Percentiles rank a stretch among this genome's conserved stretches.
Evolutionary conservation across 2,329 filamentous ascomycete species (phyloP).

Genomic region (Neonectria hederae): DNA sequence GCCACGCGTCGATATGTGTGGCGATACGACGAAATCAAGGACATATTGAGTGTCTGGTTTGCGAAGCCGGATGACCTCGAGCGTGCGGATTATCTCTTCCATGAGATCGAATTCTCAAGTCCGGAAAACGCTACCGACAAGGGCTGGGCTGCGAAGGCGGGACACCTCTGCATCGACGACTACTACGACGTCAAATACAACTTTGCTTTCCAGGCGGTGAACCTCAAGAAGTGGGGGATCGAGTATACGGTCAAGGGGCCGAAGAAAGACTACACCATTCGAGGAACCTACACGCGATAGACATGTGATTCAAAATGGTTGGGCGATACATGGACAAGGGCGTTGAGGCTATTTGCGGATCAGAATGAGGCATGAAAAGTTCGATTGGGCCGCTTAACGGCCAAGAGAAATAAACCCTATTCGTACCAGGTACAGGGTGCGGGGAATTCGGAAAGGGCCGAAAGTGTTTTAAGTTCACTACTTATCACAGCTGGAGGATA

Average conservation of each 20-base stretch:
- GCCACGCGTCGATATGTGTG: conserved; percentile 76
- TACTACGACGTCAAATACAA: conserved; percentile 76
- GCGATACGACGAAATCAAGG: conserved; percentile 70
- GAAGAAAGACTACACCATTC: conserved; percentile 76
- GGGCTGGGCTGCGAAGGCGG: conserved; percentile 71
- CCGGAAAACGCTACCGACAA: conserved; percentile 46
- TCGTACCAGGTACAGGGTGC: background rate
- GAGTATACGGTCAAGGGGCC: conserved; percentile 75
- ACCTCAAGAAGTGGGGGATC: conserved; percentile 66
- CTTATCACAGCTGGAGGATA: background rate
- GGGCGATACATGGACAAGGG: background rate
- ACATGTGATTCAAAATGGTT: background rate
- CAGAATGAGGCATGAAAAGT: background rate
- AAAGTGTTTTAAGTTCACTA: background rate
- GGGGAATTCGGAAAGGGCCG: background rate
- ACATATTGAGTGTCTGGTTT: conserved; percentile 78
- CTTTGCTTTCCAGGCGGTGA: conserved; percentile 69
- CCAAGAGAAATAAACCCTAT: too few relatives aligned
- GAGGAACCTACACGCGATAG: conserved; percentile 60
- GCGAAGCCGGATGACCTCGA: conserved; percentile 69
- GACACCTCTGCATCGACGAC: conserved; percentile 77
- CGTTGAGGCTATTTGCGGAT: background rate
- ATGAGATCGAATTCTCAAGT: conserved; percentile 71
- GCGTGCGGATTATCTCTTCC: conserved; percentile 78
- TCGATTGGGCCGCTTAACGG: background rate